Evolutionary conservation across 495 filamentous ascomycete species (phyloP), one percentile per base, ranked within the genome.

Genomic region (Mycothermus thermophilus): DNA sequence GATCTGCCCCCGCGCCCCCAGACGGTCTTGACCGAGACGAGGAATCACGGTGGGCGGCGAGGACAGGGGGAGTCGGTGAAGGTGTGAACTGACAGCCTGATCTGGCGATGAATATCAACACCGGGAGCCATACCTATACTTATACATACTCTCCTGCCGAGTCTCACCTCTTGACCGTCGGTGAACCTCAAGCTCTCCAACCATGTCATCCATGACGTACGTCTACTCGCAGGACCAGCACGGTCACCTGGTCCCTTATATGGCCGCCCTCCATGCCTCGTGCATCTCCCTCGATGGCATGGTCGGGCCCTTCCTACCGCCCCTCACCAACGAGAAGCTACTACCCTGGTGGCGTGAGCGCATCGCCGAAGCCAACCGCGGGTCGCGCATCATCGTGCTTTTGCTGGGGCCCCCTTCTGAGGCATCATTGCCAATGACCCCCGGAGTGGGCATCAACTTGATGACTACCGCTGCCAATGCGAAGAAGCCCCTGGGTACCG

Each of bases 191-290:
- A 25, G 22, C 22, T 25, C 22, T 25, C 6, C 6, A 6, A 11
- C 6, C 11, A 25, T 6, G 6, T 11, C 6, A 6, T 25, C 38
- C 27, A 35, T 41, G 44, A 55, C 51, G 9, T 46, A 49, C 38
- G 32, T 52, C 50, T 60, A 59, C 42, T 48, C 51, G 7, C 44
- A 39, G 5, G 38, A 44, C 9, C 42, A 48, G 23, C 57, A 62
- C 35, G 45, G 37, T 31, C 49, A 54, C 35, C 49, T 62, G 7
- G 36, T 49, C 8, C 53, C 59, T 12, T 60, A 57, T 47, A 49
- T 62, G 16, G 59, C 59, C 18, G 57, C 55, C 15, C 44, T 62
- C 13, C 55, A 62, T 35, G 57, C 55, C 11, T 50, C 49, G 0
- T 58, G 59, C 40, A 59, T 62, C 40, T 49, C 47, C 6, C 39